phyloP scores from a whole-genome alignment of 495 filamentous ascomycete species.

The Penicillium paxilli region DNA sequence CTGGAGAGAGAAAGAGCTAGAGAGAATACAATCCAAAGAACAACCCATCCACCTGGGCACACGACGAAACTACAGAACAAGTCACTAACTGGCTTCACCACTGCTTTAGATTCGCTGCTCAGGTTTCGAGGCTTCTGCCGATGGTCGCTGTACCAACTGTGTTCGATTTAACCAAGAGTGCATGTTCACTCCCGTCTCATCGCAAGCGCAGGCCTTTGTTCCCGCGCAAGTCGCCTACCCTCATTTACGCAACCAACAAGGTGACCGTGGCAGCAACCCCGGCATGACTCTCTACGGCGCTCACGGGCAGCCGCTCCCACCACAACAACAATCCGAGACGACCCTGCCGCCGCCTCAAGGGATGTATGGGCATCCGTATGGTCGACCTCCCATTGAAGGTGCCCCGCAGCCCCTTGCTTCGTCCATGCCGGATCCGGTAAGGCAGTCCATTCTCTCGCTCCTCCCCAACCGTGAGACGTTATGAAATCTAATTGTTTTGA shows the following conservation, averaged over 20 bases:
- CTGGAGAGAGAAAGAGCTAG: no score
- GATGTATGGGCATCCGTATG: conserved; percentile 42
- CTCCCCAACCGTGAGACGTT: conserved; percentile 5
- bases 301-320: conserved; percentile 71
- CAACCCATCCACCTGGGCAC: no score
- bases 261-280: conserved; percentile 40
- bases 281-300: conserved; percentile 64
- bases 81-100: not conserved
- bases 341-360: conserved; percentile 52
- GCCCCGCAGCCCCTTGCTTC: conserved; percentile 40
- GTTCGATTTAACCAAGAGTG: conserved; percentile 81
- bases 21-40: no score
- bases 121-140: conserved; percentile 73
- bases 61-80: no score
- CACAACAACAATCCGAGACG: conserved; percentile 51
- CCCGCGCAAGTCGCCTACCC: conserved; percentile 74
- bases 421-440: conserved; percentile 48
- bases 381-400: conserved; percentile 35
- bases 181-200: conserved; percentile 82
- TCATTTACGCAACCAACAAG: conserved; percentile 52
- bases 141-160: conserved; percentile 80
- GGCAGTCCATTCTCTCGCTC: conserved; percentile 20
- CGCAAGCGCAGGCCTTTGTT: conserved; percentile 81
- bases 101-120: conserved; percentile 80
- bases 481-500: conserved; percentile 23